phyloP scores from a whole-genome alignment of 2,329 filamentous ascomycete genomes.

The Xylaria sp. region DNA sequence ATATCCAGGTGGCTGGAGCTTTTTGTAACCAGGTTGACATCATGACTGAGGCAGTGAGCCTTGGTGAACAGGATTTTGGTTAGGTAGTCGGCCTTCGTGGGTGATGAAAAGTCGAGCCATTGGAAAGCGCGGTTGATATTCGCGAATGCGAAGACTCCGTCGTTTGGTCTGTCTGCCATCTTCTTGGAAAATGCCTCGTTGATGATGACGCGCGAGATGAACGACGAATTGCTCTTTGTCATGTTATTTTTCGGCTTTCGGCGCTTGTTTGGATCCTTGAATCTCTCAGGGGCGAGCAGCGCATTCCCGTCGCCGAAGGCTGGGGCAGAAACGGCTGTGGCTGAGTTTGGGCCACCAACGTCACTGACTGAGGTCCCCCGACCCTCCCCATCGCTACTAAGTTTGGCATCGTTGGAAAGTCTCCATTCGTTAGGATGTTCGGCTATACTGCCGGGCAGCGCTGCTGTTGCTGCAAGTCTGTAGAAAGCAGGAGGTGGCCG shows the following conservation, averaged over 20 bases:
- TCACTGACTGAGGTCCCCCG: constrained; percentile 64
- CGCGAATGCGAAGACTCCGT: constrained; percentile 89
- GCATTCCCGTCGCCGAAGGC: constrained; percentile 89
- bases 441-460: constrained; percentile 64
- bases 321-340: constrained; percentile 62
- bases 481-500: constrained; percentile 65
- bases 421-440: constrained; percentile 71
- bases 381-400: constrained; percentile 66
- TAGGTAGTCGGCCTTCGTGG: constrained; percentile 84
- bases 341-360: constrained; percentile 53
- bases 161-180: constrained; percentile 78
- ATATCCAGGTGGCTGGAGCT: constrained; percentile 84
- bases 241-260: constrained; percentile 98
- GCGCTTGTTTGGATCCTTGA: constrained; percentile 80
- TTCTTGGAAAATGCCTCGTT: constrained; percentile 84
- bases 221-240: constrained; percentile 97
- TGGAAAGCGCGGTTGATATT: constrained; percentile 97
- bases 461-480: constrained; percentile 62
- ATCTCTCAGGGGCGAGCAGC: constrained; percentile 69
- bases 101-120: constrained; percentile 89
- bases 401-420: constrained; percentile 67
- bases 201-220: constrained; percentile 94
- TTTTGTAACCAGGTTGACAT: constrained; percentile 87
- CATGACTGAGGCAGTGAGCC: constrained; percentile 93
- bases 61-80: constrained; percentile 98